Evolutionary conservation across 371 early-diverging fungal species (phyloP), one percentile per base, ranked within the genome.

Genomic region (Mortierella sp.): DNA sequence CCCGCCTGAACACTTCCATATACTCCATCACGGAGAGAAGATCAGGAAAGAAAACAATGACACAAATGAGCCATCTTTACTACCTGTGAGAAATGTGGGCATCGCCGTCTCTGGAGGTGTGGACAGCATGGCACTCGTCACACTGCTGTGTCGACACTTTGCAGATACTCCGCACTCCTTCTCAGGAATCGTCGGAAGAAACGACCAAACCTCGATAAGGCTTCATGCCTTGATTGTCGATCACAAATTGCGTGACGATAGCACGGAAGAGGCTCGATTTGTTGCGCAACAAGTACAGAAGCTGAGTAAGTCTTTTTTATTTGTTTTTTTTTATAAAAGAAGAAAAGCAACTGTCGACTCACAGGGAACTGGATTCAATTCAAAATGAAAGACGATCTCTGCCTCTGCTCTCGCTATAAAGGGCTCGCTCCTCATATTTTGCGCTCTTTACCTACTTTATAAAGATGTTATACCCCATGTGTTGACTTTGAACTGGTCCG

Each of bases 71-170:
- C 29, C 45, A 16, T 11, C 6, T 5, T 23, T n/a, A n/a, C n/a
- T n/a, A n/a, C n/a, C 15, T 60, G 30, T 37, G 37, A 37, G 9
- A 7, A 59, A 55, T 19, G 25, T 71, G n/a, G 76, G 60, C 7
- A 71, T 71, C 45, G 76, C 76, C n/a, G 68, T 76, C 28, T 76
- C 72, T 23, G 76, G 76, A 1, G 76, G 76, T 14, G 72, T 76
- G 7, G 72, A 76, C 28, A 76, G 75, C 43, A 73, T 73, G 73
- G 68, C 73, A 11, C 56, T 67, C 6, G 60, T 47, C n/a, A 73
- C 73, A 11, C 30, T 73, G 30, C 16, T 73, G 50, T 43, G 52
- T 6, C 46, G 46, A n/a, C 62, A 72, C 59, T 66, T 37, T 37
- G 37, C 37, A 5, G 9, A 37, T 5, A 37, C 37, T 9, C 37